Evolutionary conservation across 352 stramenopile species (phyloP), one percentile per base, ranked within the genome.

Genomic region (Phytophthora pseudosyringae): DNA sequence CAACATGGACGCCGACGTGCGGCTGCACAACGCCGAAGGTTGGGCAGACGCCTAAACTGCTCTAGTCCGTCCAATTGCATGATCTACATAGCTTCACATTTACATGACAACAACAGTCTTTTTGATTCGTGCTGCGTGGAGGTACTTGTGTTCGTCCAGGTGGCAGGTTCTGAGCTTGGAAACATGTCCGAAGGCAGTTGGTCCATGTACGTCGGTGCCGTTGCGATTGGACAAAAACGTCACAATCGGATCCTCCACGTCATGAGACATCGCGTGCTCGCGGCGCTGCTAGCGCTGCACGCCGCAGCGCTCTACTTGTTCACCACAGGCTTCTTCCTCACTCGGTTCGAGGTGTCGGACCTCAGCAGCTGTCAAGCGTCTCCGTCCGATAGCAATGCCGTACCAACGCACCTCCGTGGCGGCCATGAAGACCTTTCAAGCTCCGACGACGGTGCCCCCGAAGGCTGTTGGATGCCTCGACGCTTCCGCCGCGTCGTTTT

Each of bases 1-100:
- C n/a, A 97, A 98, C 75, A 98, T 98, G 88, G 93, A 98, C 73
- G 92, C 89, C 11, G 93, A 98, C 64, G 81, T 88, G 39, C 73
- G 85, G 32, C 64, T 98, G 67, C 82, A 97, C 71, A 99, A 99
- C 73, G 88, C 86, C 5, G 88, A 96, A 67, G 88, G 88, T 1
- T 96, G 88, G 88, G 88, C 88, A 7, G 88, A 96, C 47, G 88
- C 88, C 5, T 94, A 89, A 68, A 25, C 40, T 1, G n/a, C 50
- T 18, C 32, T 40, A 43, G 6, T 21, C 4, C 29, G 13, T 57
- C 45, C 12, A 57, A 16, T 36, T 69, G 25, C 60, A 56, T 66
- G 35, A 59, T 59, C 33, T 73, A 13, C 53, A 67, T 74, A 53
- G 7, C 9, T 72, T 58, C 49, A 35, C 46, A 65, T 56, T 56